Base-by-base conservation (phyloP, 1,139 yeast genomes). In the Hyphopichia pseudoburtonii region DNA sequence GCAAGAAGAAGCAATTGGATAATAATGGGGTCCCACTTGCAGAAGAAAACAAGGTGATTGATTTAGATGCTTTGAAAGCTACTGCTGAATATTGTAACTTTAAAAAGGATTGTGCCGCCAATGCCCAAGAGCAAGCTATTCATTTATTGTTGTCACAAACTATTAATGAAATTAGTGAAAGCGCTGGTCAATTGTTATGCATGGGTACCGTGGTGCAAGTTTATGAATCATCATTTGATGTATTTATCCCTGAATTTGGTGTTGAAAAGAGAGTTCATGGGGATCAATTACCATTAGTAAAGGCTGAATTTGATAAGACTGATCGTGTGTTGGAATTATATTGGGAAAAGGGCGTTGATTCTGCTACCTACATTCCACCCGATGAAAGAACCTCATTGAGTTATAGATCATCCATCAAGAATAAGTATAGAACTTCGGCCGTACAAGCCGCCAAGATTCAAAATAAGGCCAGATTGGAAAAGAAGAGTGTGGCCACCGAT, bases 261-360 rank as follows among this genome's bases (percentile, higher is more conserved):
- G 87, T 92, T 48, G 98, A 92, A 60, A 92, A 92, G 64, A 80
- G 98, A 53, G 97, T 92, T 19, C 98, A 92, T 54, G 97, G 97
- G 30, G 98, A 92, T 63, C 98, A 92, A 60, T 70, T 92, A 40
- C 98, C 98, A 12, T 70, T 92, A 44, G 81, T 79, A 18, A 89
- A 89, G 61, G 97, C 97, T 4, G 97, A 92, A 57, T 92, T 86
- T 60, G 94, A 87, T 56, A 85, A 83, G 54, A 57, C 60, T 19
- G 70, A 76, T 25, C 73, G 89, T 35, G 65, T 80, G 4, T 71
- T 92, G 52, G 97, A 90, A 58, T 69, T 92, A 36, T 89, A 77
- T 57, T 92, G 98, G 98, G 95, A 88, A 59, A 80, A 79, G 42
- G 95, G 94, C 12, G 78, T 86, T 37, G 97, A 90, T 57, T 78